Base-by-base conservation (phyloP, 2,329 filamentous ascomycete genomes). In the Botrytis sinoallii region DNA sequence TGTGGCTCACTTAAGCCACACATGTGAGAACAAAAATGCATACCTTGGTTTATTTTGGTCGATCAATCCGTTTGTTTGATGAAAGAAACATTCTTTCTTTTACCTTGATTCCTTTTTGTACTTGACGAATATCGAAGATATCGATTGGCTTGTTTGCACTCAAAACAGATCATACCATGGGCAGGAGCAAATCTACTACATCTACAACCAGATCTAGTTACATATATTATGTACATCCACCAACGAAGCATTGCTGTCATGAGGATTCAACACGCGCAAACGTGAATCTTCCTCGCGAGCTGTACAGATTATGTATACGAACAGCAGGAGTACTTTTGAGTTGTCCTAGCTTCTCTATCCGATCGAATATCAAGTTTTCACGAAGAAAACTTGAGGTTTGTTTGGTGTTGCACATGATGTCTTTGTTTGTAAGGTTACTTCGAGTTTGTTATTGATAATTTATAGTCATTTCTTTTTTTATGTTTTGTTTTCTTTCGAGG, bases 81-180 rank as follows among this genome's bases (percentile, higher is more conserved):
- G 16, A 57, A 57, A 8, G 14, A 29, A n/a, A 6, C 48, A 57
- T 29, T 10, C 25, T 29, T 57, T 29, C 14, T 29, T 57, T 6
- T 18, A 16, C 14, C n/a, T 57, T 29, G 25, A 29, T 29, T 29
- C 52, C 8, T 18, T 57, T 29, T 6, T 1, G n/a, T 57, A 8
- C 2, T 57, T 16, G 3, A 57, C 3, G 1, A 18, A 29, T 4
- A 29, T 29, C 48, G 12, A n/a, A n/a, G 48, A n/a, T 4, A n/a
- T n/a, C 12, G n/a, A n/a, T 55, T n/a, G 4, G 10, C n/a, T n/a
- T 6, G 25, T n/a, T 3, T 16, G 4, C 25, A 16, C 25, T n/a
- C 25, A n/a, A 0, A 7, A 55, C 16, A n/a, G 4, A n/a, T 16
- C 12, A 48, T 12, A 25, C 4, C 46, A 4, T 12, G 10, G 0